Evolutionary conservation across 129 eudicot species (phyloP), one percentile per base, ranked within the genome.

Genomic region (Pulicaria dysenterica): DNA sequence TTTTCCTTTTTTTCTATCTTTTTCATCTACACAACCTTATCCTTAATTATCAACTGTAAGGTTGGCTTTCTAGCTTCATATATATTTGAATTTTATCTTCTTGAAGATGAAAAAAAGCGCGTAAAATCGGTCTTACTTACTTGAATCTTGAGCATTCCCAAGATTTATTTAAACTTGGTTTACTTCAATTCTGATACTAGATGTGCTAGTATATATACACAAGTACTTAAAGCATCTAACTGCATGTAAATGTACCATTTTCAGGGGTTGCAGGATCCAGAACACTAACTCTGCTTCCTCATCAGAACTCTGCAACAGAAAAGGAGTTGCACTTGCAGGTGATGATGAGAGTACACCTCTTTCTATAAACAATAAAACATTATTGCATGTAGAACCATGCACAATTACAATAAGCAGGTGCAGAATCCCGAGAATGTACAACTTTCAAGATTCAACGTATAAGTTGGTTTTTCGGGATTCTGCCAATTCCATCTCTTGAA

Each of bases 251-350:
- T 31, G 16, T 46, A 66, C 77, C 63, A 58, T 73, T 78, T 24
- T 65, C 78, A 67, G 85, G 75, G 45, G 70, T 74, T 41, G 77
- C 87, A 81, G 91, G 89, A 15, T 78, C 82, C 49, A 79, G 91
- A 81, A 75, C 71, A 69, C 79, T 81, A 59, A 7, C 62, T 17
- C 45, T 37, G n/a, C 73, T 75, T 70, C 81, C 83, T 51, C 76
- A 50, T 70, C 77, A 73, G 42, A 80, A 73, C 5, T 68, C 81
- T 58, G 76, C 78, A 46, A 54, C 85, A 64, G 45, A 76, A 47
- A 43, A 60, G 61, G 70, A 77, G 73, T 44, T 73, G 24, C 17
- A 81, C 72, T 65, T 86, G 74, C 76, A 80, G 96, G 95, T 88
- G 41, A 87, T 88, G 41, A 87, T 71, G 42, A 67, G 44, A 41